phyloP scores from a whole-genome alignment of 192 early-diverging fungal species.

The Coemansia sp. region DNA sequence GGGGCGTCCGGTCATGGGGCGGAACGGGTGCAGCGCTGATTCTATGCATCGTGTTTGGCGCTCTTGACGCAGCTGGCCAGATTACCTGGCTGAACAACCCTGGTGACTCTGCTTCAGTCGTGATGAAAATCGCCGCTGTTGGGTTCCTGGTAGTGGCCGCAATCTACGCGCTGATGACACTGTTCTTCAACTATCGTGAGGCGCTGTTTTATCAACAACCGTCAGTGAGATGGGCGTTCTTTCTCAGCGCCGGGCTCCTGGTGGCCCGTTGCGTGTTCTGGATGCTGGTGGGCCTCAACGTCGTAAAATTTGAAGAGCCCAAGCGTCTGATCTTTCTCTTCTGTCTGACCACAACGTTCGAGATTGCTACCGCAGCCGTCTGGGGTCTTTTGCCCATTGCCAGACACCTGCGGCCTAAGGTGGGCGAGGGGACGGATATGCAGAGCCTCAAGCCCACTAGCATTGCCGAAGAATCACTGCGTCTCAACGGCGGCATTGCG shows the following conservation, averaged over 20 bases:
- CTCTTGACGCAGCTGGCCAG: conserved; percentile 44
- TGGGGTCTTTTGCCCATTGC: conserved; percentile 30
- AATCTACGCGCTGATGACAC: conserved; percentile 9
- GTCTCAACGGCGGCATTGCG: conserved; percentile 1
- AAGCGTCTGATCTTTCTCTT: conserved; percentile 45
- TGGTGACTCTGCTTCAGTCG: conserved; percentile 9
- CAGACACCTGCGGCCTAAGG: conserved; percentile 14
- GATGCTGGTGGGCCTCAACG: conserved; percentile 40
- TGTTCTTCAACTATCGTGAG: conserved; percentile 27
- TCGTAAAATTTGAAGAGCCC: conserved; percentile 20
- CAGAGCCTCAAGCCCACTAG: conserved; percentile 10
- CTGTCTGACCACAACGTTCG: conserved; percentile 28
- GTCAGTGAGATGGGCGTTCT: conserved; percentile 32
- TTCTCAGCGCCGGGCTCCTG: conserved; percentile 15
- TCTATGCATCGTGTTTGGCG: conserved; percentile 31
- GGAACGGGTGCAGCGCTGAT: conserved; percentile 21
- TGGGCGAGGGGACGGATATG: not conserved
- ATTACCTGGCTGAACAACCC: conserved; percentile 50
- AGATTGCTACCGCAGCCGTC: conserved; percentile 13
- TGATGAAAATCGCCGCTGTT: conserved; percentile 28
- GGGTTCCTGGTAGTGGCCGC: conserved; percentile 30
- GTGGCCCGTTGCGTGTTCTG: conserved; percentile 33
- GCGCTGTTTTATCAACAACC: conserved; percentile 38
- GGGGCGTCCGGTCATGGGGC: conserved; percentile 27
- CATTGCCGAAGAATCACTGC: conserved; percentile 1